A percentile compares a stretch with the other conserved stretches of the same genome.
Conservation (phyloP, 352 stramenopile species). For the Thraustochytrium sp. region DNA sequence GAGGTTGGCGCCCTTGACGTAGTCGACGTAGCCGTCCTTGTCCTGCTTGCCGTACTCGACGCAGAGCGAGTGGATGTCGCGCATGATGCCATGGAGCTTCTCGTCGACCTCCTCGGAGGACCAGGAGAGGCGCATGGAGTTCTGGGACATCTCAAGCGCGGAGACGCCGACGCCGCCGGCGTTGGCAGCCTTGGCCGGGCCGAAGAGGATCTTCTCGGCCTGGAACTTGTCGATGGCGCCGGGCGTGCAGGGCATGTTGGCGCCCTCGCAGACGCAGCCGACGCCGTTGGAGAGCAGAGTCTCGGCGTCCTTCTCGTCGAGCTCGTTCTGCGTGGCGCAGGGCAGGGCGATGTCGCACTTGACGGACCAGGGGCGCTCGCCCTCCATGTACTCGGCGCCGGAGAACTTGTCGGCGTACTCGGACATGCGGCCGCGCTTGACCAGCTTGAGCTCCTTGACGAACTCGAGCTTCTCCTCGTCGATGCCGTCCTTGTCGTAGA, state of each 20-base stretch:
- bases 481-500: constrained; percentile 86
- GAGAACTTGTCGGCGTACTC: constrained; percentile 78
- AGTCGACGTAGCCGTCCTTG: constrained; percentile 54
- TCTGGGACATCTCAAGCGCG: constrained; percentile 65
- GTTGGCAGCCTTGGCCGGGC: constrained; percentile 62
- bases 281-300: constrained; percentile 69
- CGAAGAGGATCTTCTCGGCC: constrained; percentile 54
- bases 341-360: constrained; percentile 91
- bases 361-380: constrained; percentile 74
- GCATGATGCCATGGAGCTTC: constrained; percentile 62
- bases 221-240: constrained; percentile 49
- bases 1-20: constrained; percentile 88
- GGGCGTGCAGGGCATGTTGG: constrained; percentile 58
- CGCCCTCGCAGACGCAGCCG: constrained; percentile 59
- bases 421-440: constrained; percentile 40
- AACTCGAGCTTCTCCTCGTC: constrained; percentile 64
- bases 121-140: constrained; percentile 57
- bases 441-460: constrained; percentile 73
- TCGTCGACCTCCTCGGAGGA: constrained; percentile 58
- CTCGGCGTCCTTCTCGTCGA: constrained; percentile 68
- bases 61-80: constrained; percentile 59
- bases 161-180: constrained; percentile 59
- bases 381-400: constrained; percentile 74
- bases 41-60: constrained; percentile 46
- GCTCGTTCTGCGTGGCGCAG: constrained; percentile 86